Evolutionary conservation across 2,329 filamentous ascomycete species (phyloP), one percentile per base, ranked within the genome.

Genomic region (Chrysoporthe cubensis): DNA sequence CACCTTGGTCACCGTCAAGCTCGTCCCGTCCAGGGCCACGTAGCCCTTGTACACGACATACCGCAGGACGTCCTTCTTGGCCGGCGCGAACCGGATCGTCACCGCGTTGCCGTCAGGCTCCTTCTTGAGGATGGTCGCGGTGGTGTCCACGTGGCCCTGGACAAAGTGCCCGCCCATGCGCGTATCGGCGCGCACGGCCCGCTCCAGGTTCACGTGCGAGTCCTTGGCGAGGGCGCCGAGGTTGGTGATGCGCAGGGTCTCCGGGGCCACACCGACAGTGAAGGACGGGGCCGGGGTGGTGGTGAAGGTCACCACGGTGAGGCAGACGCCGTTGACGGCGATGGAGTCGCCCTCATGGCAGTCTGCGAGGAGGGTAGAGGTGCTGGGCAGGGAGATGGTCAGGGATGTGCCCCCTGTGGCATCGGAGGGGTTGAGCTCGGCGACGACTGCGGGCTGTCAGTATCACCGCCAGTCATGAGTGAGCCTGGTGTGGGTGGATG

Each of bases 151-250:
- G 79, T 99, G 96, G 52, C 96, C 96, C 81, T 99, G 96, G 43
- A 98, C 95, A 75, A 98, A 97, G 81, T 99, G 96, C 0, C 96
- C 96, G 59, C 96, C 96, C 93, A 99, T 98, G 66, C 96, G 92
- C 58, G 95, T 97, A 74, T 91, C 88, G 4, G 94, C 93, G 21
- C 91, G 91, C 65, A 99, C 94, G 3, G 96, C 95, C 18, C 96
- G 90, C 84, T 99, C 96, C 64, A 99, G 90, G 79, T 99, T 99
- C 72, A 98, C 94, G 32, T 82, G 83, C 69, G 89, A 91, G 54
- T 84, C 84, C 69, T 87, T 77, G 60, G 81, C 80, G 64, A 99
- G 85, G 26, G 83, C 83, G 70, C 94, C 95, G n/a, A 99, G 88
- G 81, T 98, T 97, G 69, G 96, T 99, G 67, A 97, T 89, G 68